phyloP scores from a whole-genome alignment of 768 basidiomycete species.

The Psilocybe subaeruginosa region DNA sequence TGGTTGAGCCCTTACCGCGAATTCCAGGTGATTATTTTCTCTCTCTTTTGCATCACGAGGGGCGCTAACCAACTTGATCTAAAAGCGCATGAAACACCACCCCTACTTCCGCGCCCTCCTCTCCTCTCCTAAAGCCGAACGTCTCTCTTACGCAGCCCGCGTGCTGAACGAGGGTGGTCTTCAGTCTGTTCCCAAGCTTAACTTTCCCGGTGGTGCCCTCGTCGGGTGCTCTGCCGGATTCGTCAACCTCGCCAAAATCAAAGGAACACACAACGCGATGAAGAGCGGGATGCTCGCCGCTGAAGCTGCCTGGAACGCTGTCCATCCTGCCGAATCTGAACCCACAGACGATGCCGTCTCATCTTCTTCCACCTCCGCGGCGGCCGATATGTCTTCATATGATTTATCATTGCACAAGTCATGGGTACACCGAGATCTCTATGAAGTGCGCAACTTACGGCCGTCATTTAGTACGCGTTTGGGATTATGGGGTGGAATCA shows the following conservation, averaged over 20 bases:
- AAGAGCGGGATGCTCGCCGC: conserved; percentile 98
- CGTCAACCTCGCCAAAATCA: conserved; percentile 96
- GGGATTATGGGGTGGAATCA: conserved; percentile 85
- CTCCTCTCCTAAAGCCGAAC: conserved; percentile 59
- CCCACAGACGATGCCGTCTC: conserved; percentile 14
- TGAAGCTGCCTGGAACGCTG: conserved; percentile 76
- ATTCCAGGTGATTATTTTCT: conserved; percentile 67
- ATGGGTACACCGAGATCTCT: conserved; percentile 85
- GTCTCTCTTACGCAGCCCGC: conserved; percentile 91
- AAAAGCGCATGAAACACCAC: conserved; percentile 88
- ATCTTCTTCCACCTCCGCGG: background rate
- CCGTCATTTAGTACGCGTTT: conserved; percentile 84
- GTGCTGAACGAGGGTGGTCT: conserved; percentile 92
- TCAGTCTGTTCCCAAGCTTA: conserved; percentile 82
- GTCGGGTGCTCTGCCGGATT: conserved; percentile 97
- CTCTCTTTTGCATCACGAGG: background rate
- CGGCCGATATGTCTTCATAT: conserved; percentile 74
- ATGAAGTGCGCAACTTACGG: conserved; percentile 90
- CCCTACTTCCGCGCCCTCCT: conserved; percentile 87
- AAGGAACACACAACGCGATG: conserved; percentile 99
- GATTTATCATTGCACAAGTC: conserved; percentile 69
- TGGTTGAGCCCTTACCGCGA: conserved; percentile 92
- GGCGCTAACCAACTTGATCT: background rate
- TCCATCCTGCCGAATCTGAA: conserved; percentile 38
- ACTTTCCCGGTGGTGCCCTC: conserved; percentile 93